Percentiles rank a stretch among this genome's conserved stretches.
These are phyloP conservation scores for Trichoderma sp. DNA, from an alignment of 2,329 filamentous ascomycete species.

Conservation along the genomic window DNA sequence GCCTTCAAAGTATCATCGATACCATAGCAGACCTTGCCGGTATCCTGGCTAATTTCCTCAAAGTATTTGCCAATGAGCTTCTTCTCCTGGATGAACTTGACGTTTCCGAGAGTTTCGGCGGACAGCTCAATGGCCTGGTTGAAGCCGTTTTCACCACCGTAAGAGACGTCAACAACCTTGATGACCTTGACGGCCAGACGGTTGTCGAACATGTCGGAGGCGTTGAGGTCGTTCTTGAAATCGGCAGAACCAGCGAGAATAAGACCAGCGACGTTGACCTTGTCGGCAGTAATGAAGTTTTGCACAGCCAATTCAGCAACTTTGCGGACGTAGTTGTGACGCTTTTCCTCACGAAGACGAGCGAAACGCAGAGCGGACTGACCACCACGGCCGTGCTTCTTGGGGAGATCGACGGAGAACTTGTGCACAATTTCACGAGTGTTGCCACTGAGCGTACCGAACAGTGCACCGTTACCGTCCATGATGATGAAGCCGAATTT, in stretches of 20 bases:
- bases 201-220: conserved; percentile 94
- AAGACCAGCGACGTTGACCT: conserved; percentile 94
- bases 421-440: conserved; percentile 97
- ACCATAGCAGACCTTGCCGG: conserved; percentile 95
- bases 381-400: conserved; percentile 99
- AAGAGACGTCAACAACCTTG: conserved; percentile 98
- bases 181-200: conserved; percentile 94
- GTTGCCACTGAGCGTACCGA: conserved; percentile 95
- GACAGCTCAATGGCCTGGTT: conserved; percentile 98
- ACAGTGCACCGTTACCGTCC: conserved; percentile 98
- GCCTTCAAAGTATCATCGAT: conserved; percentile 97
- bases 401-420: conserved; percentile 96
- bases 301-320: conserved; percentile 97
- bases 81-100: conserved; percentile 99
- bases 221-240: conserved; percentile 99
- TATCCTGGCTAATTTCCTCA: conserved; percentile 97
- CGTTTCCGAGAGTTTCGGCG: conserved; percentile 93
- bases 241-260: conserved; percentile 96
- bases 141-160: conserved; percentile 98
- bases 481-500: conserved; percentile 99
- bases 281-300: conserved; percentile 98
- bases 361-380: conserved; percentile 99
- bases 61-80: conserved; percentile 99
- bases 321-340: conserved; percentile 99
- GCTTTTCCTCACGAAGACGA: conserved; percentile 98